phyloP scores from a whole-genome alignment of 2,329 filamentous ascomycete genomes.

The Sarocladium brachiariae region DNA sequence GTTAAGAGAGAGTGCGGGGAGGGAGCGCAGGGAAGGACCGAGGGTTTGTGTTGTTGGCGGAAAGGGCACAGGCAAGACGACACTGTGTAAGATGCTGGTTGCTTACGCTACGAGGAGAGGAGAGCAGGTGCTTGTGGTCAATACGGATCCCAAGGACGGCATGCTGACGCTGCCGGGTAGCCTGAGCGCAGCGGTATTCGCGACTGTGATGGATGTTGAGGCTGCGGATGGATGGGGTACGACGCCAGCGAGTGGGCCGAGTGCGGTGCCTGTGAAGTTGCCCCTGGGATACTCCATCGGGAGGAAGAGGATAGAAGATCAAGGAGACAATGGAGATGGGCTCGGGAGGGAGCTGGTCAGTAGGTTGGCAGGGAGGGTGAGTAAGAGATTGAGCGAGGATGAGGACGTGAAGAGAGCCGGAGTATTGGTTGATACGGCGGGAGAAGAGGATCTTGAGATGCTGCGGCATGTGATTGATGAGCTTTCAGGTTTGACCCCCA shows the following conservation, averaged over 20 bases:
- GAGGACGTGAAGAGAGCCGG: conserved; percentile 63
- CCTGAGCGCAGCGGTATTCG: conserved; percentile 79
- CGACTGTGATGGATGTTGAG: conserved; percentile 75
- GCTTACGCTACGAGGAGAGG: conserved; percentile 72
- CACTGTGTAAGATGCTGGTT: conserved; percentile 66
- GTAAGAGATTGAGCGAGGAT: conserved; percentile 72
- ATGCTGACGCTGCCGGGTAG: conserved; percentile 74
- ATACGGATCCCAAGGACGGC: conserved; percentile 75
- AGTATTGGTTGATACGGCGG: conserved; percentile 78
- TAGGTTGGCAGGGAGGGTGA: conserved; percentile 71
- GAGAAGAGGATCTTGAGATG: conserved; percentile 63
- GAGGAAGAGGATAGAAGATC: conserved; percentile 32
- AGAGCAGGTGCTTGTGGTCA: conserved; percentile 73
- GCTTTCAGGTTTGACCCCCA: conserved; percentile 39
- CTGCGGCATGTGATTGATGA: conserved; percentile 67
- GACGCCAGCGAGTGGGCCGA: conserved; percentile 85
- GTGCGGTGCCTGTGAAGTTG: conserved; percentile 80
- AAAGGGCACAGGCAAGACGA: conserved; percentile 76
- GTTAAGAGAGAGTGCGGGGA: conserved; percentile 55
- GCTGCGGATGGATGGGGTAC: conserved; percentile 80
- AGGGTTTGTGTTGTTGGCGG: conserved; percentile 80
- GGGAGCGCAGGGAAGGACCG: conserved; percentile 52
- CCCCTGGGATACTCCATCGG: conserved; percentile 90
- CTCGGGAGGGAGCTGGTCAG: conserved; percentile 61
- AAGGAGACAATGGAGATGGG: conserved; percentile 32